Percentiles rank a stretch among this genome's conserved stretches.
Evolutionary conservation across 2,329 filamentous ascomycete species (phyloP).

Genomic region (Fusarium brevicatenulatum): DNA sequence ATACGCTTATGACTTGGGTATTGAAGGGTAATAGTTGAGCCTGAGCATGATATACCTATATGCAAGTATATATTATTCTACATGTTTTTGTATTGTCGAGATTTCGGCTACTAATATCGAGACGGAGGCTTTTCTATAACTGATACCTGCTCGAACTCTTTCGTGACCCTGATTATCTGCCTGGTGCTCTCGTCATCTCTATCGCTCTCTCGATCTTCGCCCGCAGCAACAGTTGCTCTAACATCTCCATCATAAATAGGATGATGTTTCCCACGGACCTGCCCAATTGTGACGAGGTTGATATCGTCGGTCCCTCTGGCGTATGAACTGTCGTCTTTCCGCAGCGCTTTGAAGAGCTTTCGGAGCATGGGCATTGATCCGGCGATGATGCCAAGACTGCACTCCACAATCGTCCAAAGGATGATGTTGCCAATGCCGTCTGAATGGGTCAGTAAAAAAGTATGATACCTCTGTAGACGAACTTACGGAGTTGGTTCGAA

Average conservation of each 20-base stretch:
- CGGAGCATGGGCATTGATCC: conserved; percentile 26
- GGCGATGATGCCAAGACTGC: conserved; percentile 16
- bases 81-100: not conserved
- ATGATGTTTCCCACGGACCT: conserved; percentile 4
- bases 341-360: conserved; percentile 4
- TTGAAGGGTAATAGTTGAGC: not conserved
- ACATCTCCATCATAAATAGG: not conserved
- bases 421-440: conserved; percentile 9
- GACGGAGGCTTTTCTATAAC: not conserved
- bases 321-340: conserved; percentile 2
- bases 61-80: not conserved
- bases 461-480: fast-evolving
- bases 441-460: not conserved
- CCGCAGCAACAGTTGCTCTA: not conserved
- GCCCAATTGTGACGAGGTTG: conserved; percentile 14
- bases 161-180: conserved; percentile 12
- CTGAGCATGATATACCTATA: too few relatives aligned
- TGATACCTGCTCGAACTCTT: not conserved
- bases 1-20: fast-evolving
- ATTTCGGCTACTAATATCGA: fast-evolving
- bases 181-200: conserved; percentile 19
- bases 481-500: not conserved
- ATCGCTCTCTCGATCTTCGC: not conserved
- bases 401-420: conserved; percentile 16
- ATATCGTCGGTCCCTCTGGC: not conserved